A percentile compares a stretch with the other conserved stretches of the same genome.
phyloP scores from a whole-genome alignment of 306 rosid species.

The Psophocarpus tetragonolobus region DNA sequence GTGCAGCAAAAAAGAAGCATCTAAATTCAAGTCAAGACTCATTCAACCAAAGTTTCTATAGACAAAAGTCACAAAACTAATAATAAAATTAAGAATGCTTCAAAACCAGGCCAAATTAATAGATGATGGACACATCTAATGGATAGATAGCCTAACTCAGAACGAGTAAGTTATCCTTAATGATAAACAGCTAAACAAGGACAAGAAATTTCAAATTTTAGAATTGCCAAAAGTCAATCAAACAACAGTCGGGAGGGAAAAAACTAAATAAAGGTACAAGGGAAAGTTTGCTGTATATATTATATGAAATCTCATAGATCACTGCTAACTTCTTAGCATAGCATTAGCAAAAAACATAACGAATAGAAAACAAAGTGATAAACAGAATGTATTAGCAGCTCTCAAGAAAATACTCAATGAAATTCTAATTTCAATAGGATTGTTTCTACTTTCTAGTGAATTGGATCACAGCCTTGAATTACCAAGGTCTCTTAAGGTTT shows the following conservation, averaged over 20 bases:
- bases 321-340: background rate
- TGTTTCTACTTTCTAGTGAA: background rate
- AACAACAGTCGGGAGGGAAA: background rate
- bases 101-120: slow-evolving; percentile 18
- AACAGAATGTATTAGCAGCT: background rate
- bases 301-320: background rate
- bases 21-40: slow-evolving; percentile 12
- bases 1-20: background rate
- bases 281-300: background rate
- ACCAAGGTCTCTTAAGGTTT: background rate
- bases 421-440: background rate
- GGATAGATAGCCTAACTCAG: background rate
- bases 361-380: background rate
- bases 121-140: background rate
- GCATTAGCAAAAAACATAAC: background rate
- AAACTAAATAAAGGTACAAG: background rate
- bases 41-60: slow-evolving; percentile 5
- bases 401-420: background rate
- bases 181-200: background rate
- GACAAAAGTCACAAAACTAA: background rate
- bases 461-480: background rate
- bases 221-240: background rate
- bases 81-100: slow-evolving; percentile 16
- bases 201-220: background rate
- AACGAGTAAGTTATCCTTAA: background rate